Evolutionary conservation across 108 stramenopile genomes (phyloP).

Genomic region (Skeletonema potamos): DNA sequence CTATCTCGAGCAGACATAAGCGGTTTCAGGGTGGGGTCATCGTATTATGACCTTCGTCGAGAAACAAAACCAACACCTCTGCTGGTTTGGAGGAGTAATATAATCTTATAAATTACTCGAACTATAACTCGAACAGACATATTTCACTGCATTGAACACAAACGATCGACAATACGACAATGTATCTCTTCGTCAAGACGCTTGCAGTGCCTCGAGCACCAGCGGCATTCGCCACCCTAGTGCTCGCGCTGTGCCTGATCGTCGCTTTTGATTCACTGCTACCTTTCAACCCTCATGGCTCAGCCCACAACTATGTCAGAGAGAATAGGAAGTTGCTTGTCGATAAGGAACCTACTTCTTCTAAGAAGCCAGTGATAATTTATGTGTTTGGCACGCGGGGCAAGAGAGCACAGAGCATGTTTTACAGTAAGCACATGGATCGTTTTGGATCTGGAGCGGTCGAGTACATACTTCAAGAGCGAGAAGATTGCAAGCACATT

Average conservation of each 20-base stretch:
- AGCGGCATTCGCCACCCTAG: too few species aligned
- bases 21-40: too few species aligned
- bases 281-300: background rate
- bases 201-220: too few species aligned
- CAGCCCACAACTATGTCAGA: background rate
- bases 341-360: background rate
- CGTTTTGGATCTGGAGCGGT: slow-evolving; percentile 12
- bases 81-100: too few species aligned
- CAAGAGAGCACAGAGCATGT: background rate
- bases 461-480: background rate
- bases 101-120: too few species aligned
- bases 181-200: too few species aligned
- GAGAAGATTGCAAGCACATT: background rate
- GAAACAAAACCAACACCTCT: too few species aligned
- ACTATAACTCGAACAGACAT: too few species aligned
- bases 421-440: background rate
- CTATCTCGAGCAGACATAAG: too few species aligned
- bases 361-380: background rate
- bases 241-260: background rate
- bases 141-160: too few species aligned
- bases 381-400: background rate
- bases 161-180: too few species aligned
- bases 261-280: background rate
- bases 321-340: background rate
- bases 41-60: too few species aligned